These are phyloP conservation scores for Hanseniaspora jakobsenii DNA, from an alignment of 805 yeast genomes.

Conservation along the genomic window DNA sequence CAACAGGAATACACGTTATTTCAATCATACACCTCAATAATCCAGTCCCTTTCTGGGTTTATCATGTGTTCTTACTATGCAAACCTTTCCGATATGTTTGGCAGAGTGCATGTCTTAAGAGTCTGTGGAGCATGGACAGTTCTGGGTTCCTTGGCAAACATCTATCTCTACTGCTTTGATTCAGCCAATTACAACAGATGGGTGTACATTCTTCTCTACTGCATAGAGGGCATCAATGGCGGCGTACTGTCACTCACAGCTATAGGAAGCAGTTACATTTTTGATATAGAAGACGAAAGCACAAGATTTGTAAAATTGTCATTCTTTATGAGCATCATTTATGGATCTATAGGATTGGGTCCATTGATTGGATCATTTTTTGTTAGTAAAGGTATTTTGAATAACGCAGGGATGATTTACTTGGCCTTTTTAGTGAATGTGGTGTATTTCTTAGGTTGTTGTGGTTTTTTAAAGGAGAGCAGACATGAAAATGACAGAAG, in stretches of 20 bases:
- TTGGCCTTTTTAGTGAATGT: slow-evolving; percentile 14
- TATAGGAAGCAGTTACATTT: slow-evolving; percentile 21
- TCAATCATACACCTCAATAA: slow-evolving; percentile 18
- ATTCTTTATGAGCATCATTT: slow-evolving; percentile 21
- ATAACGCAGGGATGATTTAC: slow-evolving; percentile 10
- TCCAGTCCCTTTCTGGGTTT: slow-evolving; percentile 21
- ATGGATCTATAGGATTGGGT: slow-evolving; percentile 20
- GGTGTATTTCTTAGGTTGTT: slow-evolving; percentile 19
- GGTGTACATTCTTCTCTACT: slow-evolving; percentile 15
- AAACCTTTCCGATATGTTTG: slow-evolving; percentile 21
- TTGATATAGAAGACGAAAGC: slow-evolving; percentile 18
- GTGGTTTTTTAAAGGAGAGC: slow-evolving; percentile 41
- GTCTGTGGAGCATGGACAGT: slow-evolving; percentile 24
- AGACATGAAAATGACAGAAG: slow-evolving; percentile 43
- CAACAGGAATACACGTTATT: slow-evolving; percentile 19
- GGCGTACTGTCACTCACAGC: slow-evolving; percentile 23
- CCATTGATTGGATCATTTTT: slow-evolving; percentile 21
- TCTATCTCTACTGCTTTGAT: slow-evolving; percentile 16
- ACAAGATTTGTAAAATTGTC: slow-evolving; percentile 19
- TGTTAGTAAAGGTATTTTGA: slow-evolving; percentile 15
- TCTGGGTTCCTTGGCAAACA: slow-evolving; percentile 21
- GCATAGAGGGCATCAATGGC: slow-evolving; percentile 19
- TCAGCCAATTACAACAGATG: slow-evolving; percentile 11
- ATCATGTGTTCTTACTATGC: slow-evolving; percentile 21
- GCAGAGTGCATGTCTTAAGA: slow-evolving; percentile 21